Base-by-base conservation (phyloP, 768 basidiomycete genomes). In the Termitomyces sp. region DNA sequence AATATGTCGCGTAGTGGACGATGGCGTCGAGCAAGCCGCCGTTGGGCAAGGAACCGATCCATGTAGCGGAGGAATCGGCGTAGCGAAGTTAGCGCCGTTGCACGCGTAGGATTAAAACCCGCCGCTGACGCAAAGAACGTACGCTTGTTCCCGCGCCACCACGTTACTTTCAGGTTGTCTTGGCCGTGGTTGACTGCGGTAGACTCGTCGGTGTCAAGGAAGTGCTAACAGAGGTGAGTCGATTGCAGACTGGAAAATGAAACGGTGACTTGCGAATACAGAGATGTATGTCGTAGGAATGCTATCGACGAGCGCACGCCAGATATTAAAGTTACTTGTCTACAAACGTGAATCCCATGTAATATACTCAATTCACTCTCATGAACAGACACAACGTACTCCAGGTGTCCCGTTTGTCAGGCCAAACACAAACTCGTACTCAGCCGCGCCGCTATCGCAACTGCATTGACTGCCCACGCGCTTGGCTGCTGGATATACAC, bases 321-420 rank as follows among this genome's bases (percentile, higher is more conserved):
- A 83, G 71, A 83, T 82, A 64, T 83, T 82, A 70, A 83, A 81
- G 72, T 75, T 83, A 83, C 53, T 73, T 70, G 62, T 79, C 77
- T 20, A 82, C 69, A 71, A 81, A 81, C 11, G 75, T 78, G 60
- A 80, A 83, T 59, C 80, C 80, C 80, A 81, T 81, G 67, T 82
- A 83, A 81, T 81, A 34, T 52, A 20, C 50, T 36, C 15, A 12
- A 25, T 31, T 29, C 47, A 12, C 37, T 14, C 31, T 29, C 17
- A 20, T 25, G 25, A 38, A 2, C 4, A 17, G 2, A 31, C n/a
- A n/a, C 6, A 0, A 25, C 65, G 2, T 38, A 68, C 67, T 31
- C 67, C 67, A 38, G 67, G 65, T 6, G 64, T 80, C 20, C 79
- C 80, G 56, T 72, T 70, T 1, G 73, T 73, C 10, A 81, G 81